Conservation (phyloP, 768 basidiomycete species). For the Mycena floridula region DNA sequence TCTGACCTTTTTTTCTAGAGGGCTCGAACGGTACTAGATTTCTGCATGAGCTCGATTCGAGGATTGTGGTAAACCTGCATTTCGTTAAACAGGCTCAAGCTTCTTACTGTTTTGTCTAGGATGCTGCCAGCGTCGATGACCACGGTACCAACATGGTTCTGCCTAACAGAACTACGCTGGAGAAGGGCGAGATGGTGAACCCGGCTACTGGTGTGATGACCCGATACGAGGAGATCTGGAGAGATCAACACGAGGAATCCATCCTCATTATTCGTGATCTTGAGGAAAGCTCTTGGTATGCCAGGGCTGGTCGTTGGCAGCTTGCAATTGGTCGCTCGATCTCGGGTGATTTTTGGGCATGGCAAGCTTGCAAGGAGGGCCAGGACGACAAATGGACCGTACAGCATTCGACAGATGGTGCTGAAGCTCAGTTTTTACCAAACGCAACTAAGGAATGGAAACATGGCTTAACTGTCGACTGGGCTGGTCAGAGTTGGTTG, state of each 20-base stretch:
- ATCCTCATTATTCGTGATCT: slow-evolving; percentile 6
- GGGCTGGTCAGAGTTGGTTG: too few relatives aligned
- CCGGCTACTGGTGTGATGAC: slow-evolving; percentile 22
- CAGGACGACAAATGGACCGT: background rate
- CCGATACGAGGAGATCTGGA: slow-evolving; percentile 27
- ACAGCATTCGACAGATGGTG: background rate
- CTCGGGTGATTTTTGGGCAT: slow-evolving; percentile 4
- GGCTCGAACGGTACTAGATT: slow-evolving; percentile 17
- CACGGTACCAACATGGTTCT: slow-evolving; percentile 19
- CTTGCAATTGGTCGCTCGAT: slow-evolving; percentile 2
- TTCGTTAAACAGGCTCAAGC: background rate
- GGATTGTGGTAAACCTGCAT: slow-evolving; percentile 16
- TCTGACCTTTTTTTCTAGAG: background rate
- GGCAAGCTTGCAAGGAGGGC: background rate
- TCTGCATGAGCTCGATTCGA: slow-evolving; percentile 26
- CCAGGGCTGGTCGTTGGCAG: slow-evolving; percentile 4
- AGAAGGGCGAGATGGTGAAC: slow-evolving; percentile 27
- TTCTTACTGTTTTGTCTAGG: slow-evolving; percentile 4
- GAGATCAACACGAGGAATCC: slow-evolving; percentile 10
- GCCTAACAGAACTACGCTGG: slow-evolving; percentile 22
- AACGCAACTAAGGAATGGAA: too few relatives aligned
- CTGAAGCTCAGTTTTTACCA: too few relatives aligned
- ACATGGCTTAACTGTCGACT: too few relatives aligned
- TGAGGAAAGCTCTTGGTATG: slow-evolving; percentile 6
- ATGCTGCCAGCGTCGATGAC: slow-evolving; percentile 16